Percentiles rank a stretch among this genome's conserved stretches.
Conservation (phyloP, 768 basidiomycete genomes). For the Brasilioporus rufonigricans region DNA sequence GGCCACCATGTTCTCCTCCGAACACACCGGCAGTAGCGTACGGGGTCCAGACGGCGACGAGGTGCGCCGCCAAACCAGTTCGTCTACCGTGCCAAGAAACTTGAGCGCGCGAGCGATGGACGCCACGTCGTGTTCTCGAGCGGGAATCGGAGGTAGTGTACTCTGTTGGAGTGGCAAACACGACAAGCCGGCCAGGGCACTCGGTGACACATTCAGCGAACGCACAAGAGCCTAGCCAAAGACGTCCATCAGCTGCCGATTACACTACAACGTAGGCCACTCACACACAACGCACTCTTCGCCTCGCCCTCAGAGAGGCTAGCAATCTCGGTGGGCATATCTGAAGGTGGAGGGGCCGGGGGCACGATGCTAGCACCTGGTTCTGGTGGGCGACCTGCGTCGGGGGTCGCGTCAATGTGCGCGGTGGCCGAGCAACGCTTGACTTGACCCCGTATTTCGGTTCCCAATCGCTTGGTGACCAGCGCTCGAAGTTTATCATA, state of each 20-base stretch:
- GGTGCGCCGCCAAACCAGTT: conserved; percentile 28
- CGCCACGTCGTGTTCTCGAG: conserved; percentile 14
- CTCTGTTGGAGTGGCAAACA: neutral
- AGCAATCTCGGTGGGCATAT: conserved; percentile 14
- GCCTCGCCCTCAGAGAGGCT: conserved; percentile 23
- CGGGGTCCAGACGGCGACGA: conserved; percentile 7
- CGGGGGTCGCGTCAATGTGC: neutral
- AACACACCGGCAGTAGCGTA: conserved; percentile 16
- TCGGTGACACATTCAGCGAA: conserved; percentile 14
- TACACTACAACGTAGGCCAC: neutral
- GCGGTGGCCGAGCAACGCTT: neutral
- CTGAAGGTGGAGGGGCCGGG: neutral
- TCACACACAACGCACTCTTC: conserved; percentile 21
- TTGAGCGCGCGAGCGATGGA: conserved; percentile 24
- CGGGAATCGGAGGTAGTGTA: neutral
- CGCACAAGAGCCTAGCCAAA: conserved; percentile 9
- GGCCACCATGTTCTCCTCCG: conserved; percentile 24
- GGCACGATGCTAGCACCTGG: neutral
- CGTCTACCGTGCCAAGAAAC: conserved; percentile 27
- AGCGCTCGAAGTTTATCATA: conserved; percentile 25
- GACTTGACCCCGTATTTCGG: neutral
- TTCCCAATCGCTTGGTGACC: conserved; percentile 15
- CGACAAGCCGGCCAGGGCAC: neutral
- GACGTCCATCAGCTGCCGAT: neutral
- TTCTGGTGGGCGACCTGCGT: neutral